phyloP scores from a whole-genome alignment of 805 yeast species.

The Priceomyces medius region DNA sequence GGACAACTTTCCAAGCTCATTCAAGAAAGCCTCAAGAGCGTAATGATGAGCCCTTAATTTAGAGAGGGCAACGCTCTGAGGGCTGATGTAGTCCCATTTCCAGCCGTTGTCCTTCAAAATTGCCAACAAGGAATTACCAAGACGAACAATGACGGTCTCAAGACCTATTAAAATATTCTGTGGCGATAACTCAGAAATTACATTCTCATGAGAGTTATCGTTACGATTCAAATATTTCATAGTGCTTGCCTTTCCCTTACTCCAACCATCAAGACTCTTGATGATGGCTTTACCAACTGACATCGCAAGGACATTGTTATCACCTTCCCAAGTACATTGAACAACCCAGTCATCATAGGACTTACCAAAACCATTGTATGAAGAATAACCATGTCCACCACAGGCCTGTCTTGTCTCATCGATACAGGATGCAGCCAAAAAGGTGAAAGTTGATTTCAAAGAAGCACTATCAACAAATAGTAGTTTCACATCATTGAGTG shows the following conservation, averaged over 20 bases:
- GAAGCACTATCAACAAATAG: constrained; percentile 85
- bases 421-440: constrained; percentile 77
- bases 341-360: constrained; percentile 94
- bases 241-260: constrained; percentile 44
- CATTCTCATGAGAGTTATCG: constrained; percentile 25
- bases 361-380: constrained; percentile 89
- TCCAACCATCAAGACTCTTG: constrained; percentile 42
- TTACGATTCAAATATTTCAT: constrained; percentile 31
- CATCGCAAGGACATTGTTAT: constrained; percentile 81
- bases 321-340: constrained; percentile 99
- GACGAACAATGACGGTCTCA: constrained; percentile 40
- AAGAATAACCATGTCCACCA: constrained; percentile 95
- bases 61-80: constrained; percentile 46
- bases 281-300: constrained; percentile 79
- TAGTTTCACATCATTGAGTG: constrained; percentile 67
- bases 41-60: constrained; percentile 53
- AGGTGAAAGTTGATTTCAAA: constrained; percentile 83
- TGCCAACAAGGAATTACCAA: constrained; percentile 30
- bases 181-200: constrained; percentile 26
- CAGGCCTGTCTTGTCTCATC: constrained; percentile 91
- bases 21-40: constrained; percentile 40
- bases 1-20: constrained; percentile 34
- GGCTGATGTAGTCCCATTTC: constrained; percentile 47
- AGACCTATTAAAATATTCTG: constrained; percentile 16
- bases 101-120: constrained; percentile 32